Evolutionary conservation across 2,329 filamentous ascomycete genomes (phyloP).

Genomic region (Fusarium torreyae): DNA sequence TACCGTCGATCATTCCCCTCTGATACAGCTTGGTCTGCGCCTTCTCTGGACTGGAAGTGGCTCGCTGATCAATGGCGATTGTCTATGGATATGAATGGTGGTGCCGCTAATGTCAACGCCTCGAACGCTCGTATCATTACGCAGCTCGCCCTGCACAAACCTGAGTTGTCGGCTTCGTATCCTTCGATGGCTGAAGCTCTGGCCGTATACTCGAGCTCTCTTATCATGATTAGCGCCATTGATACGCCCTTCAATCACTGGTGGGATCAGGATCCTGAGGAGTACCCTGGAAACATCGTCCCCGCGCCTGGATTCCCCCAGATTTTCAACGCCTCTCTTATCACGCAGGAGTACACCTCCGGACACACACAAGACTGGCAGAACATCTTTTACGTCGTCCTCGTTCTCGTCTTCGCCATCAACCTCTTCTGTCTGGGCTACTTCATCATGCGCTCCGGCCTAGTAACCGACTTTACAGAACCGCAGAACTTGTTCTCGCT

Average conservation of each 20-base stretch:
- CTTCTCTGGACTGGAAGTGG: constrained; percentile 68
- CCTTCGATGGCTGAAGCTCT: constrained; percentile 83
- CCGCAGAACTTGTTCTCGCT: constrained; percentile 82
- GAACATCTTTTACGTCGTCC: constrained; percentile 75
- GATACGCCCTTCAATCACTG: constrained; percentile 73
- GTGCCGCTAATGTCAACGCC: constrained; percentile 68
- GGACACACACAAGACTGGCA: constrained; percentile 74
- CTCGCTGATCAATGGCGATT: constrained; percentile 69
- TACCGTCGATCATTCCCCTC: constrained; percentile 64
- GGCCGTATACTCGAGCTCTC: constrained; percentile 78
- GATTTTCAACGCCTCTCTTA: constrained; percentile 74
- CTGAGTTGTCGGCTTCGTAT: constrained; percentile 62
- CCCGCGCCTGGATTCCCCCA: constrained; percentile 63
- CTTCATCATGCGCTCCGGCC: constrained; percentile 66
- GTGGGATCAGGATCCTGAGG: constrained; percentile 61
- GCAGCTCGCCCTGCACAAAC: constrained; percentile 63
- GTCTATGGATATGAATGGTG: constrained; percentile 70
- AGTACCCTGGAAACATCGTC: constrained; percentile 54
- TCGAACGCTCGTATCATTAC: constrained; percentile 71
- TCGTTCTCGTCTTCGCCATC: constrained; percentile 75
- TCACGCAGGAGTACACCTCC: constrained; percentile 78
- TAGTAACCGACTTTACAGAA: constrained; percentile 85
- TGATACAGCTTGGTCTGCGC: constrained; percentile 51
- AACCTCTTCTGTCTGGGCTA: constrained; percentile 78
- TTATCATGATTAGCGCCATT: constrained; percentile 72